Evolutionary conservation across 768 basidiomycete genomes (phyloP).

Genomic region (Cystofilobasidium bisporidii): DNA sequence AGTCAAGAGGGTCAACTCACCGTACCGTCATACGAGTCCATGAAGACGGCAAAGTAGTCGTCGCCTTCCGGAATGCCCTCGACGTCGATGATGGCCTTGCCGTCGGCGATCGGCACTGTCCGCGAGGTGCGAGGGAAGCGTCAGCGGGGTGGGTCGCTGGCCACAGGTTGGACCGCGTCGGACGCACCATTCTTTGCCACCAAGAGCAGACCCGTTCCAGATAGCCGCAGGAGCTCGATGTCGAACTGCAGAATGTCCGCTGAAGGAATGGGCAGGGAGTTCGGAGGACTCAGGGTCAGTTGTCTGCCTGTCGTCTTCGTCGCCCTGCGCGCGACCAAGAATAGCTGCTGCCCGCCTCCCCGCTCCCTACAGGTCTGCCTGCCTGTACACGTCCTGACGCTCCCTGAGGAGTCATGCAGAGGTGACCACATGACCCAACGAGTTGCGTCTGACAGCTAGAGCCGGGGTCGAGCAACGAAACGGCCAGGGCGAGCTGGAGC

Average conservation of each 20-base stretch:
- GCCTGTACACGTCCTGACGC: too few species aligned
- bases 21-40: conserved; percentile 28
- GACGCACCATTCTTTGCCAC: conserved; percentile 26
- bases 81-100: conserved; percentile 18
- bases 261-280: neutral
- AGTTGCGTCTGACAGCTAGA: too few species aligned
- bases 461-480: too few species aligned
- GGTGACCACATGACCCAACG: too few species aligned
- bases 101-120: conserved; percentile 14
- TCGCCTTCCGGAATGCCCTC: conserved; percentile 27
- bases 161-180: neutral
- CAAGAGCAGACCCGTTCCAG: conserved; percentile 11
- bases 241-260: conserved; percentile 26
- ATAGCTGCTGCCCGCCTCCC: neutral
- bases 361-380: neutral
- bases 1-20: conserved; percentile 17
- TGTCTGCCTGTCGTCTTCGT: neutral
- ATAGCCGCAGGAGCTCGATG: conserved; percentile 25
- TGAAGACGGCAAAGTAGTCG: conserved; percentile 26
- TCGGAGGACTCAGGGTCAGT: neutral
- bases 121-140: neutral
- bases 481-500: too few species aligned
- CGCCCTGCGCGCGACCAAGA: neutral
- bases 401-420: too few species aligned
- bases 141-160: neutral